phyloP scores from a whole-genome alignment of 495 filamentous ascomycete species.

The Parathielavia appendiculata region DNA sequence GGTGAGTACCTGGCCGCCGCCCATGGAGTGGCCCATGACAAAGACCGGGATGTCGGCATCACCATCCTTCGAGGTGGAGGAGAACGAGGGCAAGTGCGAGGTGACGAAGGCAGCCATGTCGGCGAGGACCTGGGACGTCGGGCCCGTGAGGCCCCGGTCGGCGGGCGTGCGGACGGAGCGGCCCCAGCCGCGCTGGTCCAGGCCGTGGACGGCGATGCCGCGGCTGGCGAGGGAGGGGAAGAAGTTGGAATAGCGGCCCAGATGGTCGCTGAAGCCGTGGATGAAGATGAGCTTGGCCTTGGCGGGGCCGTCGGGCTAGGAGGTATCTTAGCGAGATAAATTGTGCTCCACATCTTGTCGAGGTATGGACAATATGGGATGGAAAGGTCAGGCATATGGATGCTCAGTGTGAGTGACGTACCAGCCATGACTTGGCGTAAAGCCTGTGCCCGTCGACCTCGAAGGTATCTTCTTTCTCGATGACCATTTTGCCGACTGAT shows the following conservation, averaged over 20 bases:
- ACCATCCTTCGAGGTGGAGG: conserved; percentile 1
- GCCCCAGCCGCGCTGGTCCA: conserved; percentile 76
- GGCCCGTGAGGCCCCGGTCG: conserved; percentile 64
- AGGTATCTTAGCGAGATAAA: not conserved
- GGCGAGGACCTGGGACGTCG: conserved; percentile 61
- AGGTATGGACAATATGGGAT: too few species aligned
- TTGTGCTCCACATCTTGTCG: not conserved
- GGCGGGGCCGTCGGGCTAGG: conserved; percentile 46
- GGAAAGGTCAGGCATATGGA: not conserved
- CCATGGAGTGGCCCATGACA: conserved; percentile 79
- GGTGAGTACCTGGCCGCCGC: conserved; percentile 65
- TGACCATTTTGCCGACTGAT: conserved; percentile 36
- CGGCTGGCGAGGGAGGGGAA: conserved; percentile 62
- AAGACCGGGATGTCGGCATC: conserved; percentile 47
- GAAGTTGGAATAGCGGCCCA: conserved; percentile 65
- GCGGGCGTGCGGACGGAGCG: conserved; percentile 41
- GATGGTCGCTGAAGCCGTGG: conserved; percentile 87
- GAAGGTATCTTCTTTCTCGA: conserved; percentile 48
- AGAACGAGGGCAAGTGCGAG: conserved; percentile 30
- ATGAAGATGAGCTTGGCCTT: conserved; percentile 70
- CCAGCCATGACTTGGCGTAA: conserved; percentile 85
- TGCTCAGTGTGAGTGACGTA: conserved; percentile 36
- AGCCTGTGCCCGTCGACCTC: conserved; percentile 55
- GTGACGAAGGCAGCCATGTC: conserved; percentile 71
- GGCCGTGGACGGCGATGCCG: conserved; percentile 65